Base-by-base conservation (phyloP, 2,329 filamentous ascomycete species). In the Coleophoma crateriformis region DNA sequence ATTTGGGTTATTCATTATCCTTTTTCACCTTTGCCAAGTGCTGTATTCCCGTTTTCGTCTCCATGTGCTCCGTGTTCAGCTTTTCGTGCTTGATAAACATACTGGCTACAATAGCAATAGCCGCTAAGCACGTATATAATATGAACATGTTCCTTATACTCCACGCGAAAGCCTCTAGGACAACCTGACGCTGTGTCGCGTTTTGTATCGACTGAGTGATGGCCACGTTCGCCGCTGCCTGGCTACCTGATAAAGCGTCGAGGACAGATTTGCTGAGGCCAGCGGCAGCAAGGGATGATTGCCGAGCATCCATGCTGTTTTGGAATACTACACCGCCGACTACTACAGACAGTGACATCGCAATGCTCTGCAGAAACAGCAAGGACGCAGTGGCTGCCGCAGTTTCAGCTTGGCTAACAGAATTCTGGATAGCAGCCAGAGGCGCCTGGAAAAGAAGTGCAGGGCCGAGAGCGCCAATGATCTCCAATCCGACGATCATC, bases 401-500 rank as follows among this genome's bases (percentile, higher is more conserved):
- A 42, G 84, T 82, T 55, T 87, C 83, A 27, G 74, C 72, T 45
- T 75, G 75, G 37, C 77, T 71, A 35, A 85, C 73, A 41, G 78
- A 76, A 32, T 78, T 78, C 63, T 87, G 84, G 12, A 87, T 69
- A 0, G 82, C 82, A 49, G 87, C 82, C 15, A 87, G 72, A 3
- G 83, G 82, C 1, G 77, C 71, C 61, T 87, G 82, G 66, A 87
- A 85, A 59, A 84, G 81, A 13, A 82, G 81, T 0, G 83, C 84
- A 8, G 83, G 70, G 15, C 82, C 82, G 8, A 83, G 66, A 41
- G 81, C 82, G 0, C 76, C 76, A 33, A 85, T 66, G 50, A 84
- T 74, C 61, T 84, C 79, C 64, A 74, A 85, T 33, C 81, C 51
- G 61, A 81, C 68, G n/a, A 81, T 69, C 59, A 76, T 78, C 54